Evolutionary conservation across 805 yeast genomes (phyloP), one percentile per base, ranked within the genome.

Genomic region (Nakazawaea populi): DNA sequence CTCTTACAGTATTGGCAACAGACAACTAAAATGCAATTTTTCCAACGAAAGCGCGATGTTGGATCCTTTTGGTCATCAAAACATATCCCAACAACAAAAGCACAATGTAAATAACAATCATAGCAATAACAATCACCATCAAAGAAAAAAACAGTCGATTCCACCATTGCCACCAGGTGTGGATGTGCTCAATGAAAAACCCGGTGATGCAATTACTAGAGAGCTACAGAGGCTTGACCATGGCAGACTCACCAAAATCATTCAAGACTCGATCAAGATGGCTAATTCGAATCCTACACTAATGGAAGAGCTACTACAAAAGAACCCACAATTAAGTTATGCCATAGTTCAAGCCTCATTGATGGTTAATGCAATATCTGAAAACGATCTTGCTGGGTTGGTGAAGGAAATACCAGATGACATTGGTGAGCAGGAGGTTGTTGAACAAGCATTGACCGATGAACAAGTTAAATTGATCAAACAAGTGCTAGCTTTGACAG

Each of bases 301-400:
- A 52, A 82, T 87, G 71, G 76, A 71, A 47, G 76, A 75, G 40
- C 68, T 91, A 35, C 69, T 91, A 14, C 74, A 74, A 30, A 79
- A 79, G 55, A 82, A 83, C 52, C 97, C 97, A 0, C 97, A 92
- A 64, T 71, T 92, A 44, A 70, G 88, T 1, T 89, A 83, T 64
- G 94, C 96, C 0, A 70, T 89, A 31, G 92, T 90, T 2, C 97
- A 91, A 60, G 72, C 83, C 1, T 67, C 89, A 54, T 61, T 84
- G 55, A 68, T 65, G 53, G 63, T 68, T 43, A 71, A 67, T 31
- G 56, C 60, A 36, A 67, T 62, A 8, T 44, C 32, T 5, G 57
- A 65, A 1, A 62, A 60, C 0, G 56, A 58, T 12, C 54, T 67
- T 28, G 59, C 59, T 39, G 44, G 31, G 11, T 52, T 65, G 12